Evolutionary conservation across 2,329 filamentous ascomycete genomes (phyloP).

Genomic region (Trichoderma brevicompactum): DNA sequence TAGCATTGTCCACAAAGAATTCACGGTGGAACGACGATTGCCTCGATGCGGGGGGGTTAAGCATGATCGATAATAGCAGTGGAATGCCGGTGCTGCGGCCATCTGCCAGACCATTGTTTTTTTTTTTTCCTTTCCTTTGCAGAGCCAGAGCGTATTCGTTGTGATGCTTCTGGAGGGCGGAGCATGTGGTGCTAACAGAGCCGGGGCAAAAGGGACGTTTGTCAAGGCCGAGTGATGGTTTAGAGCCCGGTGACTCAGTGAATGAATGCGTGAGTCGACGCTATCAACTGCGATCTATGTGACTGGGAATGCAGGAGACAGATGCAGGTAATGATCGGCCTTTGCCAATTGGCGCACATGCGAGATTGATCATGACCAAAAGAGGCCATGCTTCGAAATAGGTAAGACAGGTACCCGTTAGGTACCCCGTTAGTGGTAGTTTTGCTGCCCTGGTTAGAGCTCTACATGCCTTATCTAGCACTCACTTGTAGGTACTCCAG

Average conservation of each 20-base stretch:
- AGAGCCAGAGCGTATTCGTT: neutral
- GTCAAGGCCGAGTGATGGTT: slow-evolving; percentile 5
- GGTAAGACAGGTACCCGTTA: no score
- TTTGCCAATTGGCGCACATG: neutral
- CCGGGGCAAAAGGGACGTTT: slow-evolving; percentile 12
- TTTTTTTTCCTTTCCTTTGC: neutral
- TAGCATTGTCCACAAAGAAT: neutral
- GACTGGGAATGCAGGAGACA: neutral
- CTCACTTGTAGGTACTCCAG: no score
- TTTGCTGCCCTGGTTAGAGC: no score
- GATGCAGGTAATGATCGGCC: slow-evolving; percentile 20
- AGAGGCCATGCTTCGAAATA: no score
- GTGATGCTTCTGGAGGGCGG: neutral
- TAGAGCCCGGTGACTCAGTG: slow-evolving; percentile 17
- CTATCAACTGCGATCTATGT: neutral
- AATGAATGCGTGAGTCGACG: slow-evolving; percentile 18
- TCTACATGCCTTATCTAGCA: no score
- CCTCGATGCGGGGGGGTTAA: neutral
- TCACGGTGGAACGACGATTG: neutral
- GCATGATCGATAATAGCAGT: neutral
- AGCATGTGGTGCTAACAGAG: neutral
- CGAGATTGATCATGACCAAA: neutral
- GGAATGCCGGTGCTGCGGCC: neutral
- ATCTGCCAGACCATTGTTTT: neutral
- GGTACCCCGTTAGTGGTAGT: no score